phyloP scores from a whole-genome alignment of 2,329 filamentous ascomycete species.

The Dactylonectria macrodidyma region DNA sequence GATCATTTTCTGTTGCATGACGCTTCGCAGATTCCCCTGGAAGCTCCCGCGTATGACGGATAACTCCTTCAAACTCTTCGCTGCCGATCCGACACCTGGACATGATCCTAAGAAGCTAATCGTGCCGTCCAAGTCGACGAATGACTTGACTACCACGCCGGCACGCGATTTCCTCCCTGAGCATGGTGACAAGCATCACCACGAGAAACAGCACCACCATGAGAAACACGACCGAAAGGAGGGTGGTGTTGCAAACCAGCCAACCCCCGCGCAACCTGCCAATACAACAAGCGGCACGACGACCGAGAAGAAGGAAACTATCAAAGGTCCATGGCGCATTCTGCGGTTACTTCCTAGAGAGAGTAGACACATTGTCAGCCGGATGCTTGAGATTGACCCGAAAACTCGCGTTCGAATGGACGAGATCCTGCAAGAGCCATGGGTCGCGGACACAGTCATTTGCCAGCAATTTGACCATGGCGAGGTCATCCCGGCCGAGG shows the following conservation, averaged over 20 bases:
- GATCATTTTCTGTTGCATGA: slow-evolving; percentile 99
- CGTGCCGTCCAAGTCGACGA: slow-evolving; percentile 61
- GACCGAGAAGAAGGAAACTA: slow-evolving; percentile 78
- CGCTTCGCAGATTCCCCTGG: slow-evolving; percentile 94
- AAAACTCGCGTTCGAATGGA: slow-evolving; percentile 86
- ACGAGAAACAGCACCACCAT: slow-evolving; percentile 34
- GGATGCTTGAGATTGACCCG: slow-evolving; percentile 93
- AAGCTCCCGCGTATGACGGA: slow-evolving; percentile 93
- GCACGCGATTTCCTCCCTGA: slow-evolving; percentile 58
- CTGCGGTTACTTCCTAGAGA: slow-evolving; percentile 90
- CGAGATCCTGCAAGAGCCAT: slow-evolving; percentile 89
- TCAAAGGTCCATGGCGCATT: slow-evolving; percentile 93
- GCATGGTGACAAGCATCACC: slow-evolving; percentile 46
- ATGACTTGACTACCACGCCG: slow-evolving; percentile 58
- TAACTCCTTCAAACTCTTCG: slow-evolving; percentile 95
- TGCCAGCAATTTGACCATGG: slow-evolving; percentile 84
- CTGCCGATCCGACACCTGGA: slow-evolving; percentile 85
- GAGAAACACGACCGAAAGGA: slow-evolving; percentile 41
- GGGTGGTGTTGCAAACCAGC: slow-evolving; percentile 32
- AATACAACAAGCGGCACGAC: slow-evolving; percentile 45
- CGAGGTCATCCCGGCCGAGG: slow-evolving; percentile 78
- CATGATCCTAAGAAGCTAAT: slow-evolving; percentile 71
- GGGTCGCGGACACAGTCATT: slow-evolving; percentile 88
- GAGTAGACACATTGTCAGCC: slow-evolving; percentile 88
- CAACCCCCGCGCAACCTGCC: slow-evolving; percentile 30